These are phyloP conservation scores for Saccharomycopsis malanga DNA, from an alignment of 805 yeast genomes.

Conservation along the genomic window DNA sequence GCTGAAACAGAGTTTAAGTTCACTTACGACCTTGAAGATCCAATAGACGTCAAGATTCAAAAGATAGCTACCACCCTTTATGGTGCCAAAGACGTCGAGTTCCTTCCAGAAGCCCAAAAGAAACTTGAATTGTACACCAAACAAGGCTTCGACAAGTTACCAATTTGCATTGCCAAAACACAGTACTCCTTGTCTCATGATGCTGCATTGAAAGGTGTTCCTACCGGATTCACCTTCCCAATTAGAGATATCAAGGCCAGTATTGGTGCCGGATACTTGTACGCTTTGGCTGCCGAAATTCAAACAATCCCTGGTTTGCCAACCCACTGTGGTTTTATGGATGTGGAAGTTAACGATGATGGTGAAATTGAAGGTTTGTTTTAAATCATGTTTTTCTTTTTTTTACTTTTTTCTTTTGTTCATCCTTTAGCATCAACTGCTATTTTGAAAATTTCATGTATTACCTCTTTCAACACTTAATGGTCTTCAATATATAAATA, in stretches of 20 bases:
- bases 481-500: too few species aligned
- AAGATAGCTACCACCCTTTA: conserved; percentile 70
- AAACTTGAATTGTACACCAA: conserved; percentile 60
- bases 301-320: conserved; percentile 85
- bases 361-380: conserved; percentile 81
- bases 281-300: conserved; percentile 80
- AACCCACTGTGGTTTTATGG: conserved; percentile 81
- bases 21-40: conserved; percentile 54
- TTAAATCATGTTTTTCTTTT: too few species aligned
- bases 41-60: conserved; percentile 60
- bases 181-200: conserved; percentile 82
- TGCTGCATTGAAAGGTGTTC: conserved; percentile 76
- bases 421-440: too few species aligned
- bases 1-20: conserved; percentile 42
- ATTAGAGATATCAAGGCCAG: conserved; percentile 73
- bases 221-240: conserved; percentile 72
- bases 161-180: conserved; percentile 81
- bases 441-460: too few species aligned
- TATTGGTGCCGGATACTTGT: conserved; percentile 79
- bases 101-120: conserved; percentile 59
- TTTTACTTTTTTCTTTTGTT: too few species aligned
- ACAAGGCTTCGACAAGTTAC: conserved; percentile 73
- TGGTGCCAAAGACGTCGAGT: conserved; percentile 68
- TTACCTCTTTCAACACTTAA: too few species aligned
- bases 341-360: conserved; percentile 71